Base-by-base conservation (phyloP, 2,329 filamentous ascomycete genomes). In the Pyrenochaeta sp. region DNA sequence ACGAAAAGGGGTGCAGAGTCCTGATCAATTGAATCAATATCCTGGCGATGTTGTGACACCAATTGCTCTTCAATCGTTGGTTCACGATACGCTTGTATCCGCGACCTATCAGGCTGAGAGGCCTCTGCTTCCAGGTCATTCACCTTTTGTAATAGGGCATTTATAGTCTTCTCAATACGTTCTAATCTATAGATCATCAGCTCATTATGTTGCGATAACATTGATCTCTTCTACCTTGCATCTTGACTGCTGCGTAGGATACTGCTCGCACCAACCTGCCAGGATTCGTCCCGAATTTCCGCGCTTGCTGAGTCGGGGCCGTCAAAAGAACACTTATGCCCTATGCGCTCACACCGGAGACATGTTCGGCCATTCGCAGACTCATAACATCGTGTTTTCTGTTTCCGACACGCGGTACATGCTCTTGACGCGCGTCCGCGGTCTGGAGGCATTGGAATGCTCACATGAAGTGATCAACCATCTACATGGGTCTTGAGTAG, bases 361-460 rank as follows among this genome's bases (percentile, higher is more conserved):
- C 77, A 79, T 15, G 67, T 56, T 44, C 67, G 66, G 14, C 71
- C 55, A 37, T 54, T 54, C 10, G 63, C 59, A 2, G 75, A 69
- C 49, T 74, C 71, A 53, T 78, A 78, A 46, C 76, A 78, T 51
- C 76, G 63, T n/a, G 76, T 78, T 62, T 79, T 78, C 30, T 75
- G 72, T 56, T 76, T 78, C 17, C 75, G 66, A 57, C 76, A 79
- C 18, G 68, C 66, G 9, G 58, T 56, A 43, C 76, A 78, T n/a
- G 76, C 75, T 54, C 71, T 70, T 20, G 63, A 66, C n/a, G 64
- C 65, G 9, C 65, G 51, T 23, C 65, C 67, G 4, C 65, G 55
- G 37, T 68, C 64, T 15, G 65, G 58, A 41, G 62, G 59, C 62
- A 68, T 66, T 39, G 37, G 18, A 15, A 9, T 36, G 17, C n/a